Evolutionary conservation across 2,329 filamentous ascomycete genomes (phyloP).

Genomic region (Plectosphaerella plurivora): DNA sequence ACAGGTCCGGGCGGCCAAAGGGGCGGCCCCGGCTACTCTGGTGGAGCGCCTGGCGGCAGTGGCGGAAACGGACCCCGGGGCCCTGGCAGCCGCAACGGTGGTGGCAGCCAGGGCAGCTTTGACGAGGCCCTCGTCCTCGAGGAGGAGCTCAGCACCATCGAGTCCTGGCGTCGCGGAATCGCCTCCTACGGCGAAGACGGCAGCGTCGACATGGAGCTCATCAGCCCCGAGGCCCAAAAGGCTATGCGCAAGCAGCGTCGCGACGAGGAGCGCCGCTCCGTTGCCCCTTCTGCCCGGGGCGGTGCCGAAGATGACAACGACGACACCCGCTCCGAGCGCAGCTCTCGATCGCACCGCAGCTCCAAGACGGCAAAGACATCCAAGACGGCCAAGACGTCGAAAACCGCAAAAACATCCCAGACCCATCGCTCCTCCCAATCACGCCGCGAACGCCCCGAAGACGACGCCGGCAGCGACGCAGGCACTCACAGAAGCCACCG

Average conservation of each 20-base stretch:
- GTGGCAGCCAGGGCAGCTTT: slow-evolving; percentile 24
- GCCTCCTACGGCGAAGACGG: slow-evolving; percentile 40
- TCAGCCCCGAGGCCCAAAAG: slow-evolving; percentile 50
- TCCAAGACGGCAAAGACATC: slow-evolving; percentile 15
- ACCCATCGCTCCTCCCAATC: slow-evolving; percentile 22
- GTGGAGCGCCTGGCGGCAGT: slow-evolving; percentile 13
- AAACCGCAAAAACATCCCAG: slow-evolving; percentile 22
- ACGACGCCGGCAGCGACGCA: slow-evolving; percentile 30
- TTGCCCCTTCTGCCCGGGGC: background rate
- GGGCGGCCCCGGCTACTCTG: background rate
- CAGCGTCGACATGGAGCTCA: slow-evolving; percentile 50
- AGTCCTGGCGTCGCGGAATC: slow-evolving; percentile 56
- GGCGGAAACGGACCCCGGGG: slow-evolving; percentile 13
- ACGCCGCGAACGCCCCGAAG: slow-evolving; percentile 18
- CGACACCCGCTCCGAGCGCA: slow-evolving; percentile 25
- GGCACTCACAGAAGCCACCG: slow-evolving; percentile 19
- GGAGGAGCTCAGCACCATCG: slow-evolving; percentile 54
- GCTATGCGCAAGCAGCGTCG: slow-evolving; percentile 29
- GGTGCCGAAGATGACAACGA: slow-evolving; percentile 30
- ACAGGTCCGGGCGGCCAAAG: slow-evolving; percentile 1
- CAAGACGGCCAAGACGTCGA: slow-evolving; percentile 19
- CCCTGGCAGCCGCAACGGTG: slow-evolving; percentile 10
- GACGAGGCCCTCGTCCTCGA: slow-evolving; percentile 53
- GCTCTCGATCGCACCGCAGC: slow-evolving; percentile 19
- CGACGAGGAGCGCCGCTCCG: slow-evolving; percentile 17